Percentiles rank a stretch among this genome's conserved stretches.
Conservation (phyloP, 2,329 filamentous ascomycete species). For the Cladosporium halotolerans region DNA sequence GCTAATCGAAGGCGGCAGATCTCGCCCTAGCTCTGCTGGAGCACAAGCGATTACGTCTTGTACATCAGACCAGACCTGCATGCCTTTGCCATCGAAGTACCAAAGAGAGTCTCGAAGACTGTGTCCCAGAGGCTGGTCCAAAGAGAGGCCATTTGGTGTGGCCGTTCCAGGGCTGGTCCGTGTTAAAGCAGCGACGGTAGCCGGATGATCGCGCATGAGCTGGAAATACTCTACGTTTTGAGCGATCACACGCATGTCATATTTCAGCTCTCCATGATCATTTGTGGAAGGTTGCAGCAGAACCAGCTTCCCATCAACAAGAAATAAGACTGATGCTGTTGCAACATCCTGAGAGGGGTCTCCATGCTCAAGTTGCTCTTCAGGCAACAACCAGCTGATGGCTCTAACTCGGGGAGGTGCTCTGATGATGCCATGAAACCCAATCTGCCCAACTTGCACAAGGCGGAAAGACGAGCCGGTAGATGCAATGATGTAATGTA, state of each 20-base stretch:
- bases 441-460: constrained; percentile 94
- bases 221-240: constrained; percentile 95
- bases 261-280: constrained; percentile 79
- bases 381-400: constrained; percentile 91
- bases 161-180: constrained; percentile 15
- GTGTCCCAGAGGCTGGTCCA: constrained; percentile 30
- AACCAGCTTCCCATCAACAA: constrained; percentile 96
- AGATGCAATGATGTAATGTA: constrained; percentile 84
- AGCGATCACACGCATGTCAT: constrained; percentile 95
- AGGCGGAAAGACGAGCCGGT: constrained; percentile 66
- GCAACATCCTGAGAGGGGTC: constrained; percentile 95
- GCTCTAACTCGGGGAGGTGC: constrained; percentile 88
- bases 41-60: constrained; percentile 72
- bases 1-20: constrained; percentile 67
- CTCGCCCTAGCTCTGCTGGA: constrained; percentile 58
- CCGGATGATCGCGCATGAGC: constrained; percentile 74
- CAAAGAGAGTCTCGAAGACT: constrained; percentile 81
- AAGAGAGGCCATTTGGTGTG: constrained; percentile 14
- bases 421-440: constrained; percentile 90
- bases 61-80: constrained; percentile 85
- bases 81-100: constrained; percentile 82
- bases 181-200: constrained; percentile 17
- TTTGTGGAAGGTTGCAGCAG: constrained; percentile 80
- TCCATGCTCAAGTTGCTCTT: constrained; percentile 80
- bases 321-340: constrained; percentile 84